Base-by-base conservation (phyloP, 2,329 filamentous ascomycete species). In the Chaetomiaceae sp. region DNA sequence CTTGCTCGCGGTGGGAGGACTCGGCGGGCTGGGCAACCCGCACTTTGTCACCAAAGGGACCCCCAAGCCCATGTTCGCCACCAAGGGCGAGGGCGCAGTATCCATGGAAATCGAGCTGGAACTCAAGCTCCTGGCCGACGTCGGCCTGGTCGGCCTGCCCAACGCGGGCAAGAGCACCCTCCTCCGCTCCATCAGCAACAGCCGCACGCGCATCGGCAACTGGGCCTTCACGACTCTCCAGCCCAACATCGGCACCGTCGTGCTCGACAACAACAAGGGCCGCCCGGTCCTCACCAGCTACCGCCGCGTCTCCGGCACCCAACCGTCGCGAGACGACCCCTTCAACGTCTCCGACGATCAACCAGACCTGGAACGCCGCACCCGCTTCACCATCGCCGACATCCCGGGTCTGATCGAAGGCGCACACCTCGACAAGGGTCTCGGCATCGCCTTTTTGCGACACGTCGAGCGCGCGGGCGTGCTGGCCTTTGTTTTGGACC, bases 181-280 rank as follows among this genome's bases (percentile, higher is more conserved):
- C 1, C 79, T 97, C 15, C 85, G 94, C 17, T 86, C 91, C 3
- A 75, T 99, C 63, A 95, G 86, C 63, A 91, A 91, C 68, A 95
- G 89, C 67, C 86, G 91, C 55, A 89, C 94, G 1, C 83, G 94
- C 36, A 84, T 99, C 27, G 94, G 94, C 37, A 85, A 88, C 68
- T 99, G 94, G 94, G 92, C 91, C 9, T 99, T 99, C 69, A 99
- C 94, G 3, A 99, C 94, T 0, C 77, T 99, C 8, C 87, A 91
- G 62, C 94, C 94, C 3, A 96, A 95, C 62, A 95, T 99, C 51
- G 94, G 94, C 47, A 99, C 94, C 0, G 90, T 99, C 6, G 87
- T 97, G 14, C 80, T 99, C 11, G 94, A 99, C 69, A 83, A 91
- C 67, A 82, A 94, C 72, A 85, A 84, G 54, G 90, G 91, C 2